These are phyloP conservation scores for Eruca vesicaria DNA, from an alignment of 441 rosid genomes.

Conservation along the genomic window DNA sequence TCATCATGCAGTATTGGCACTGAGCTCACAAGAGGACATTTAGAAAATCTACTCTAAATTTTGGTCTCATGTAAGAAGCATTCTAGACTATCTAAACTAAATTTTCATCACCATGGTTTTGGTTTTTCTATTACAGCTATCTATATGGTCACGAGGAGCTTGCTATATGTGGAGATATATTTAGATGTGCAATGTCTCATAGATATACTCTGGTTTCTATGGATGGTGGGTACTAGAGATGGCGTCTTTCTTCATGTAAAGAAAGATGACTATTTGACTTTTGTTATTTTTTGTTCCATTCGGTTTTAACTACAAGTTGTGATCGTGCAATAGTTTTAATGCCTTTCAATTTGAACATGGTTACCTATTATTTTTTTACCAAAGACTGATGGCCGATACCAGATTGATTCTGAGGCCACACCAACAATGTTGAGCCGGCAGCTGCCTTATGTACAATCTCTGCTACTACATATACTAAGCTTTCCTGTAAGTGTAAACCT, in stretches of 20 bases:
- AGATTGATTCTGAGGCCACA: conserved; percentile 88
- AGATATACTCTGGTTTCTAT: conserved; percentile 47
- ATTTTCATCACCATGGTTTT: background rate
- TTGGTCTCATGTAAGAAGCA: background rate
- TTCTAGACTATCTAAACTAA: background rate
- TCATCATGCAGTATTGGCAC: too few relatives aligned
- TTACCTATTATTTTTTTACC: too few relatives aligned
- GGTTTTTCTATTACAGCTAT: background rate
- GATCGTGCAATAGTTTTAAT: too few relatives aligned
- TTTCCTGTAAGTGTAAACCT: background rate
- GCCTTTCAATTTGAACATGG: background rate
- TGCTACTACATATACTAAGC: conserved; percentile 77
- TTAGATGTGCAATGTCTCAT: background rate
- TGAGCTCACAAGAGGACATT: too few relatives aligned
- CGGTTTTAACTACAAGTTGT: too few relatives aligned
- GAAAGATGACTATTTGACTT: too few relatives aligned
- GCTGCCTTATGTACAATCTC: conserved; percentile 94
- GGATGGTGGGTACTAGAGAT: conserved; percentile 99
- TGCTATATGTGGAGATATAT: background rate
- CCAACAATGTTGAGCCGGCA: conserved; percentile 96
- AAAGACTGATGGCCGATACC: conserved; percentile 93
- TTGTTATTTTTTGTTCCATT: too few relatives aligned
- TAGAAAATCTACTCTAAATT: too few relatives aligned
- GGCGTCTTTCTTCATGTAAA: conserved; percentile 97
- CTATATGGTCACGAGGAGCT: background rate